Conservation (phyloP, 345 rosid species). For the Pugionium cornutum region DNA sequence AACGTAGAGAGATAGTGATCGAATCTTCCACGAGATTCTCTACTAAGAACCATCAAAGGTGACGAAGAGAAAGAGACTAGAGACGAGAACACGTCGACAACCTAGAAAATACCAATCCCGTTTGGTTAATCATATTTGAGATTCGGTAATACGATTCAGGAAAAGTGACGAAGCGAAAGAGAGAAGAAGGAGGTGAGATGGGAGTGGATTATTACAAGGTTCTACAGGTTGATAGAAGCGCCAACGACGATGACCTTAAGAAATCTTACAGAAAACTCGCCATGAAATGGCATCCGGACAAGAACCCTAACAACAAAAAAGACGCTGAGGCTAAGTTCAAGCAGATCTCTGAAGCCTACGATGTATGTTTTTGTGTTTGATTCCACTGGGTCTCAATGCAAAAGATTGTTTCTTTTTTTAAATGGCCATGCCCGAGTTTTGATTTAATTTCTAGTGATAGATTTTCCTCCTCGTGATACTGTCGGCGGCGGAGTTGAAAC, state of each 20-base stretch:
- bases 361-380: slow-evolving; percentile 35
- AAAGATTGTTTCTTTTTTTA: slow-evolving; percentile 10
- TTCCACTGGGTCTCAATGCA: neutral
- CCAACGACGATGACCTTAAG: slow-evolving; percentile 65
- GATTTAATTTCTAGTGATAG: slow-evolving; percentile 6
- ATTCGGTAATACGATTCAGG: neutral
- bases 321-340: slow-evolving; percentile 75
- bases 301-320: slow-evolving; percentile 72
- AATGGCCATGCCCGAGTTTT: neutral
- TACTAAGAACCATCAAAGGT: neutral
- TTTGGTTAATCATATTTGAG: neutral
- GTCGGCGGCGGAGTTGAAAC: slow-evolving; percentile 24
- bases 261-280: slow-evolving; percentile 61
- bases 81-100: slow-evolving; percentile 3
- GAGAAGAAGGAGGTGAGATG: slow-evolving; percentile 43
- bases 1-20: slow-evolving; percentile 18
- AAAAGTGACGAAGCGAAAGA: slow-evolving; percentile 37
- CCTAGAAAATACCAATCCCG: neutral
- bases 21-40: slow-evolving; percentile 33
- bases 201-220: slow-evolving; percentile 63
- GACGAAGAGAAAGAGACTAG: slow-evolving; percentile 1
- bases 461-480: neutral
- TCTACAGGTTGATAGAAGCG: slow-evolving; percentile 56
- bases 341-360: slow-evolving; percentile 74
- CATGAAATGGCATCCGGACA: slow-evolving; percentile 40